These are phyloP conservation scores for Backusella liffmaniae DNA, from an alignment of 192 early-diverging fungal genomes.

Conservation along the genomic window DNA sequence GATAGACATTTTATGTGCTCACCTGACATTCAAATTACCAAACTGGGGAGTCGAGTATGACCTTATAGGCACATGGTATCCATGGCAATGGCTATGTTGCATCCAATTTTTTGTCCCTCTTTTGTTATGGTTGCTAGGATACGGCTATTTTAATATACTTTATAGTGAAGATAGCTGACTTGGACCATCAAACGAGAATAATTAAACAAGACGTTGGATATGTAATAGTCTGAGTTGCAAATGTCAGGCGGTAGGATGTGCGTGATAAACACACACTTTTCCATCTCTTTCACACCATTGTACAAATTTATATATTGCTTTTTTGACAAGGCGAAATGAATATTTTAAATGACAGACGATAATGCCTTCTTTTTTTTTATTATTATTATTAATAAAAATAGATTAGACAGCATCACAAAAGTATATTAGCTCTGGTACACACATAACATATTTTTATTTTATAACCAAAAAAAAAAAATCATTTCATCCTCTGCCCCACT, in stretches of 20 bases:
- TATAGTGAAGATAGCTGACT: not conserved
- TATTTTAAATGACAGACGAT: not conserved
- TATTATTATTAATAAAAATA: not conserved
- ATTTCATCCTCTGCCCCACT: not conserved
- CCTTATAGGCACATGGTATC: not conserved
- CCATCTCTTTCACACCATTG: not conserved
- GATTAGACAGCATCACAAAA: not conserved
- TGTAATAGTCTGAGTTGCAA: not conserved
- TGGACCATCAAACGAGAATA: not conserved
- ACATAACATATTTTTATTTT: not conserved
- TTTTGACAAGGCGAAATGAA: not conserved
- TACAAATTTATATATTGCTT: not conserved
- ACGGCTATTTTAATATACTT: no score
- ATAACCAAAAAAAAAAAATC: not conserved
- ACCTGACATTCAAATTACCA: constrained; percentile 7
- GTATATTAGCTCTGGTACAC: not conserved
- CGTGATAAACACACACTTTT: not conserved
- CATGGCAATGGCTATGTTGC: not conserved
- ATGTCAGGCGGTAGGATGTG: not conserved
- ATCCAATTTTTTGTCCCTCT: not conserved
- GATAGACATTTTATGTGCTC: not conserved
- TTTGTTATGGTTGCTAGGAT: no score
- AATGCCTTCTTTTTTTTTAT: not conserved
- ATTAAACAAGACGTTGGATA: not conserved
- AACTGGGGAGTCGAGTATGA: not conserved